Evolutionary conservation across 2,329 filamentous ascomycete species (phyloP), one percentile per base, ranked within the genome.

Genomic region (Verticillium longisporum): DNA sequence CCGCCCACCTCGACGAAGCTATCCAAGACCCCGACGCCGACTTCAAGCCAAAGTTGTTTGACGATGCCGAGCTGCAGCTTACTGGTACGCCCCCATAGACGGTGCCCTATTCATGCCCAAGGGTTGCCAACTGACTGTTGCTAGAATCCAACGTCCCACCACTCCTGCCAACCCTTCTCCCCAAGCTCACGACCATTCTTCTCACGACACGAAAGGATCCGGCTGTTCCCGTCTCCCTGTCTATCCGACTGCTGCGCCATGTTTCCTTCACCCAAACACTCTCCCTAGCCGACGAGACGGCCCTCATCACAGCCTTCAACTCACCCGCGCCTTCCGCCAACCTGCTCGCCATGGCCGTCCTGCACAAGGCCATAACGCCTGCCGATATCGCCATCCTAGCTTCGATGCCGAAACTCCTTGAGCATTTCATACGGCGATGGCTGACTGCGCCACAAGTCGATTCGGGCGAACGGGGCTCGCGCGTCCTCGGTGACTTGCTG

Each of bases 31-130:
- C 79, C 18, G 72, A 73, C 0, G 69, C 77, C 1, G 69, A 74
- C 0, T 73, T 83, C 38, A 71, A 81, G 62, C 71, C 73, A 11
- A 80, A 80, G 65, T 74, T 87, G 2, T 82, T 88, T 62, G 85
- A 87, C 67, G 74, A 84, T 67, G 79, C 87, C 55, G 80, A 83
- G 66, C 77, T 87, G 4, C 83, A 87, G 67, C 74, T 88, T 15
- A 86, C 77, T 53, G 80, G 83, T 81, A 68, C 26, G 26, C 26
- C 26, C 26, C 26, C 26, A 26, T 26, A 26, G 26, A 26, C 26
- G 26, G 26, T 26, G 26, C 26, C 26, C 26, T 26, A 26, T 26
- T 26, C 26, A 26, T 26, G 26, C 26, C 26, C 26, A 26, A 26
- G 26, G 26, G 26, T 26, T 26, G 26, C 26, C 26, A 26, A 26